phyloP scores from a whole-genome alignment of 2,329 filamentous ascomycete genomes.

The Ustulina deusta region DNA sequence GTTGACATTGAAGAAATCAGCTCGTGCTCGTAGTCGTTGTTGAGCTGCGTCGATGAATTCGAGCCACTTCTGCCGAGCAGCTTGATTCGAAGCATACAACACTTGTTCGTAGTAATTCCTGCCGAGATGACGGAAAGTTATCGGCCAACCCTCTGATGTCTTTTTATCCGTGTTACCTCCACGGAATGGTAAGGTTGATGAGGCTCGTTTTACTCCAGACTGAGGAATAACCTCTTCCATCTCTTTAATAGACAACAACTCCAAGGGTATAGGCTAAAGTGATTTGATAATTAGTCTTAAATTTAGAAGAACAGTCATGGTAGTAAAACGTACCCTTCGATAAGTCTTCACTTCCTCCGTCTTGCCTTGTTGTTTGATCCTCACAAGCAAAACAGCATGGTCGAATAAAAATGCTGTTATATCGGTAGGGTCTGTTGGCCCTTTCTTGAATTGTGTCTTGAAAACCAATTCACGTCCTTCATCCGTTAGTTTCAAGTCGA shows the following conservation, averaged over 20 bases:
- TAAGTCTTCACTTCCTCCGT: constrained; percentile 95
- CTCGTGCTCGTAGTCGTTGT: constrained; percentile 84
- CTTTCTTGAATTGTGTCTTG: constrained; percentile 94
- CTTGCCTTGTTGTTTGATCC: constrained; percentile 92
- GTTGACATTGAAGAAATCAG: constrained; percentile 87
- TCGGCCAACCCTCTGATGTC: constrained; percentile 83
- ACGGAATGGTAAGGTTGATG: constrained; percentile 77
- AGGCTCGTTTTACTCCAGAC: constrained; percentile 84
- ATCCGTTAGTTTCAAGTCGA: constrained; percentile 94
- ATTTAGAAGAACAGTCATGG: background rate
- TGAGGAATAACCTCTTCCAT: constrained; percentile 96
- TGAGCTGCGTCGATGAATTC: constrained; percentile 95
- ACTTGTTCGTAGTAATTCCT: constrained; percentile 95
- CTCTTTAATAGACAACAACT: constrained; percentile 91
- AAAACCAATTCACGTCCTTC: constrained; percentile 93
- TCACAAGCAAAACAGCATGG: constrained; percentile 90
- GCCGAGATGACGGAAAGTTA: constrained; percentile 95
- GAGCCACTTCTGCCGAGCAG: constrained; percentile 94
- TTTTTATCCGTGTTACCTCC: constrained; percentile 65
- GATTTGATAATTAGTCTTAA: constrained; percentile 30
- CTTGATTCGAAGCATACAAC: constrained; percentile 86
- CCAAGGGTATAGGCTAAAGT: constrained; percentile 84
- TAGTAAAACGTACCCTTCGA: constrained; percentile 67
- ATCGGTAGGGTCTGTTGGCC: constrained; percentile 85
- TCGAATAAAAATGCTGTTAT: constrained; percentile 97